Percentiles rank a stretch among this genome's conserved stretches.
These are phyloP conservation scores for Tuber borchii DNA, from an alignment of 495 filamentous ascomycete species.

Conservation along the genomic window DNA sequence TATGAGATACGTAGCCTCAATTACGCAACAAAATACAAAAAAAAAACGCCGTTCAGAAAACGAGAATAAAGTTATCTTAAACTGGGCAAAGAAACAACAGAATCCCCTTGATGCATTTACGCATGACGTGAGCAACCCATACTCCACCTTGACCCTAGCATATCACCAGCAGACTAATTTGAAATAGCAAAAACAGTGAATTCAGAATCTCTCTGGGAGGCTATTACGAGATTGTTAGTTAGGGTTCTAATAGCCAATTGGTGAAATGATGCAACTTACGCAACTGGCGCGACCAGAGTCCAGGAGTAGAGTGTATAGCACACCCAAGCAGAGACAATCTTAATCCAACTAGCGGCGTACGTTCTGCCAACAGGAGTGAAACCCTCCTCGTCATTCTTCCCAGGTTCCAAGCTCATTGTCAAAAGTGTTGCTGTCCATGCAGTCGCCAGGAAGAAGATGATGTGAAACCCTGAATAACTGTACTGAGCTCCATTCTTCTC, in stretches of 20 bases:
- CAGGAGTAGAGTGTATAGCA: conserved; percentile 92
- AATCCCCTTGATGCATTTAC: neutral
- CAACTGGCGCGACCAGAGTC: conserved; percentile 79
- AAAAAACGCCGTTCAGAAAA: neutral
- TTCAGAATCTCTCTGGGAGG: neutral
- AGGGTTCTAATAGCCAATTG: neutral
- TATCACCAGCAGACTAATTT: neutral
- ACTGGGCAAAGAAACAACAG: neutral
- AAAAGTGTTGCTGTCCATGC: conserved; percentile 91
- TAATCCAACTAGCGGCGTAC: conserved; percentile 98
- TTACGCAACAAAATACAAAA: conserved; percentile 1
- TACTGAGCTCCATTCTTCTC: conserved; percentile 87
- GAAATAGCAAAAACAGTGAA: neutral
- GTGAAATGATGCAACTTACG: conserved; percentile 39
- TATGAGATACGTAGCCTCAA: neutral
- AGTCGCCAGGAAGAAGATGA: conserved; percentile 95
- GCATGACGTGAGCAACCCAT: neutral
- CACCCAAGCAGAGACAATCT: conserved; percentile 95
- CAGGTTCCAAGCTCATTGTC: conserved; percentile 70
- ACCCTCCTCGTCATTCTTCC: conserved; percentile 50
- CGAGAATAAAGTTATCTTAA: neutral
- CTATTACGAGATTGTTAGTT: neutral
- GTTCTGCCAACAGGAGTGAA: conserved; percentile 90
- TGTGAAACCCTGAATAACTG: conserved; percentile 91
- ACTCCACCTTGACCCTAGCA: neutral